Evolutionary conservation across 2,329 filamentous ascomycete genomes (phyloP), one percentile per base, ranked within the genome.

Genomic region (Botrytis medusae): DNA sequence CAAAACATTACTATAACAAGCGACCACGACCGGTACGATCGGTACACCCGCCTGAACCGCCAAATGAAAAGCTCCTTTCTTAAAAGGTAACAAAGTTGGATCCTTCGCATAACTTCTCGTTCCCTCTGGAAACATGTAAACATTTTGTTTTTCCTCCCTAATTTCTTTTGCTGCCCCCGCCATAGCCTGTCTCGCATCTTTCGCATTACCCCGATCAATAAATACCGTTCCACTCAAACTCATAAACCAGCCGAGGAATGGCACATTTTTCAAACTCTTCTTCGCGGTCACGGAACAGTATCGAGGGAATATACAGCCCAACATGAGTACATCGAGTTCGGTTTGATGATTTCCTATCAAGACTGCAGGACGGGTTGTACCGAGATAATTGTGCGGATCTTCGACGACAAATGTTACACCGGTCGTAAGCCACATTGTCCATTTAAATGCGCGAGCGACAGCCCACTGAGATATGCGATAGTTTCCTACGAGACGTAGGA

Each of bases 31-130:
- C 0, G 96, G 96, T 5, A 99, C 91, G 79, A 99, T 93, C 40
- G 95, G 95, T 9, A 98, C 96, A 77, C 94, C 92, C 2, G 95
- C 95, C 86, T 98, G 93, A 32, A 99, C 89, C 63, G 96, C 96
- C 48, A 99, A 87, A 82, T 99, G 95, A 84, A 99, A 99, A 64
- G 95, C 96, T 74, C 96, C 96, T 86, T 99, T 99, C 85, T 99
- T 99, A 87, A 98, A 99, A n/a, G 94, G 93, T 72, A 98, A 86
- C 79, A 99, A 84, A 74, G 87, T 89, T 2, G 96, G 93, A 72
- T 95, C 91, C 78, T 92, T 89, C 73, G 92, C 88, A 84, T 98
- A 97, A 82, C 93, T 97, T 77, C 96, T 89, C 1, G 96, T 99
- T 69, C 96, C 96, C 84, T 99, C 96, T 74, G 93, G 92, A 83